These are phyloP conservation scores for Metschnikowia lunata DNA, from an alignment of 805 yeast species.

Conservation along the genomic window DNA sequence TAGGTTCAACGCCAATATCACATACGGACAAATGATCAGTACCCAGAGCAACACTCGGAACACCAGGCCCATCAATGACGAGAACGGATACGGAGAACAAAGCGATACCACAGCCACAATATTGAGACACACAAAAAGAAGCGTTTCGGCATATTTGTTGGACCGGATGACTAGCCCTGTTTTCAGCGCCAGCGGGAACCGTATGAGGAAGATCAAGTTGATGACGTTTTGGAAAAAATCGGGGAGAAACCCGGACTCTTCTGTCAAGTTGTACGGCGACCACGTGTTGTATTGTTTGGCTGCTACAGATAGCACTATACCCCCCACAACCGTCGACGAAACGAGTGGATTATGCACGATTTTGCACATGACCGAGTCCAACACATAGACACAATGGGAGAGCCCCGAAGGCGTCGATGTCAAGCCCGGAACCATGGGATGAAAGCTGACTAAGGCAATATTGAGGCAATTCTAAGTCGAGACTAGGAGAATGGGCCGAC, in stretches of 20 bases:
- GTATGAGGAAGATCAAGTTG: slow-evolving; percentile 25
- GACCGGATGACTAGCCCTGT: slow-evolving; percentile 8
- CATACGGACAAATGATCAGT: slow-evolving; percentile 21
- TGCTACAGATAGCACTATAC: slow-evolving; percentile 5
- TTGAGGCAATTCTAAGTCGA: too few relatives aligned
- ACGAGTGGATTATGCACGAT: slow-evolving; percentile 16
- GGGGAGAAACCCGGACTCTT: slow-evolving; percentile 8
- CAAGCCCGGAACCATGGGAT: neutral
- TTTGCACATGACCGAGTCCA: slow-evolving; percentile 6
- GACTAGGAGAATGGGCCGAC: too few relatives aligned
- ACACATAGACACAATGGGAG: slow-evolving; percentile 3
- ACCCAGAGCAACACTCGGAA: slow-evolving; percentile 15
- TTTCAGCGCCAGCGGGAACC: slow-evolving; percentile 20
- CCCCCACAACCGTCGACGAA: slow-evolving; percentile 8
- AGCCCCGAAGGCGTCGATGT: slow-evolving; percentile 3
- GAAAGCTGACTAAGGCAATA: too few relatives aligned
- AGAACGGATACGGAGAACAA: slow-evolving; percentile 5
- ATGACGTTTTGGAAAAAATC: slow-evolving; percentile 25
- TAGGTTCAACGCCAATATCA: slow-evolving; percentile 14
- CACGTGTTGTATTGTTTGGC: slow-evolving; percentile 2
- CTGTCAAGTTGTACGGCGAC: slow-evolving; percentile 6
- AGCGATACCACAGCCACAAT: slow-evolving; percentile 15
- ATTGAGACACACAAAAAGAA: slow-evolving; percentile 21
- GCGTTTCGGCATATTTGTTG: slow-evolving; percentile 12
- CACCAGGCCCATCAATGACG: slow-evolving; percentile 8